A percentile compares a stretch with the other conserved stretches of the same genome.
Conservation (phyloP, 108 stramenopile species). For the Cyclotella atomus region DNA sequence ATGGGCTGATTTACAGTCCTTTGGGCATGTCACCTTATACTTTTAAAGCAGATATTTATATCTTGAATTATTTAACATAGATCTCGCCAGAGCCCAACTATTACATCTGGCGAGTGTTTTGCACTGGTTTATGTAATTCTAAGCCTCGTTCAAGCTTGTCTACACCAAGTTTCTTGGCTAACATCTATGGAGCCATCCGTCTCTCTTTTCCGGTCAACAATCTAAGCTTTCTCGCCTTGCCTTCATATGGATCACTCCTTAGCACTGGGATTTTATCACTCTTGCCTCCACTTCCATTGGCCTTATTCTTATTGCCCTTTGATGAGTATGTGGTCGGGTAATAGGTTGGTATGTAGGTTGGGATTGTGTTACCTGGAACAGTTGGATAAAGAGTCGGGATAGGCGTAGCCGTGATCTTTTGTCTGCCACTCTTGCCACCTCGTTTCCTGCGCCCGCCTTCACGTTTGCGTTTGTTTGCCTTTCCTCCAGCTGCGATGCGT, state of each 20-base stretch:
- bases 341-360: constrained; percentile 14
- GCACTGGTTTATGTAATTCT: background rate
- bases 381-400: background rate
- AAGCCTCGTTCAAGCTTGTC: background rate
- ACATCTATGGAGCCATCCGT: background rate
- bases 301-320: background rate
- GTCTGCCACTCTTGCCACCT: background rate
- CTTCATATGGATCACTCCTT: background rate
- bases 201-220: background rate
- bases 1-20: background rate
- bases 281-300: background rate
- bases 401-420: background rate
- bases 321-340: constrained; percentile 3
- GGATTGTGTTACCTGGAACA: background rate
- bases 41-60: background rate
- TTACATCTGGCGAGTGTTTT: background rate
- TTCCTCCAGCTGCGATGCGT: background rate
- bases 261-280: background rate
- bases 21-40: background rate
- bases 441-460: background rate
- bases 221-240: background rate
- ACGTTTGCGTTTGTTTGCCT: background rate
- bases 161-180: background rate
- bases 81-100: background rate
- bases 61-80: constrained; percentile 1